phyloP scores from a whole-genome alignment of 2,329 filamentous ascomycete genomes.

The Rosellinia necatrix region DNA sequence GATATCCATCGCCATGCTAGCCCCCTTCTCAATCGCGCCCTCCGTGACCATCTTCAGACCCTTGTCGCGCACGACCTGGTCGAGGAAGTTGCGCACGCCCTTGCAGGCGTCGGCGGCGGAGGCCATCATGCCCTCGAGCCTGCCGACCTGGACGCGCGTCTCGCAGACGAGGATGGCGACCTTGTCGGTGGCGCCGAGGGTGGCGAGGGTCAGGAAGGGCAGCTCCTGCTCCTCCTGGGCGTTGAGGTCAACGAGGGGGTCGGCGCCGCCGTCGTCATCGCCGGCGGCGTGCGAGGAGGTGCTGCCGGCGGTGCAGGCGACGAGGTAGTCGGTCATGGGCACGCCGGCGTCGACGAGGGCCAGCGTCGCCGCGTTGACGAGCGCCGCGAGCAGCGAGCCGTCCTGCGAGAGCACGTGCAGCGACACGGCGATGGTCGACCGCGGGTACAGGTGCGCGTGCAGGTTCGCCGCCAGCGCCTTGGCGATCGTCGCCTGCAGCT shows the following conservation, averaged over 20 bases:
- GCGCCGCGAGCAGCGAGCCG: conserved; percentile 85
- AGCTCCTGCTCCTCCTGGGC: conserved; percentile 82
- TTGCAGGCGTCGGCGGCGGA: conserved; percentile 92
- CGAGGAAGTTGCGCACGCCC: conserved; percentile 79
- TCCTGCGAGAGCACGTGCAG: conserved; percentile 90
- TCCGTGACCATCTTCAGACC: conserved; percentile 67
- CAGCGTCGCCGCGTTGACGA: conserved; percentile 88
- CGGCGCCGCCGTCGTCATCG: conserved; percentile 69
- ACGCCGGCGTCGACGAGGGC: conserved; percentile 94
- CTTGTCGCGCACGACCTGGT: conserved; percentile 75
- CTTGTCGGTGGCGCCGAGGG: conserved; percentile 73
- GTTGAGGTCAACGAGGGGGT: conserved; percentile 82
- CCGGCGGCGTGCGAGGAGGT: conserved; percentile 68
- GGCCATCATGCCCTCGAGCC: conserved; percentile 89
- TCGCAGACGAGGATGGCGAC: conserved; percentile 84
- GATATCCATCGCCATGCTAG: conserved; percentile 56
- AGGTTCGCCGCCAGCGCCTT: conserved; percentile 77
- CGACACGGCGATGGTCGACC: conserved; percentile 80
- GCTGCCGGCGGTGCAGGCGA: conserved; percentile 84
- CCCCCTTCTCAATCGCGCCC: conserved; percentile 55
- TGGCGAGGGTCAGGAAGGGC: conserved; percentile 85
- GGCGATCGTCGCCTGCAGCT: conserved; percentile 79
- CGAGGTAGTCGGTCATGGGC: conserved; percentile 91
- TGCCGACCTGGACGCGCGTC: conserved; percentile 78
- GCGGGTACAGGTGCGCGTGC: conserved; percentile 86